Conservation (phyloP, 345 rosid genomes). For the Lagerstroemia speciosa region DNA sequence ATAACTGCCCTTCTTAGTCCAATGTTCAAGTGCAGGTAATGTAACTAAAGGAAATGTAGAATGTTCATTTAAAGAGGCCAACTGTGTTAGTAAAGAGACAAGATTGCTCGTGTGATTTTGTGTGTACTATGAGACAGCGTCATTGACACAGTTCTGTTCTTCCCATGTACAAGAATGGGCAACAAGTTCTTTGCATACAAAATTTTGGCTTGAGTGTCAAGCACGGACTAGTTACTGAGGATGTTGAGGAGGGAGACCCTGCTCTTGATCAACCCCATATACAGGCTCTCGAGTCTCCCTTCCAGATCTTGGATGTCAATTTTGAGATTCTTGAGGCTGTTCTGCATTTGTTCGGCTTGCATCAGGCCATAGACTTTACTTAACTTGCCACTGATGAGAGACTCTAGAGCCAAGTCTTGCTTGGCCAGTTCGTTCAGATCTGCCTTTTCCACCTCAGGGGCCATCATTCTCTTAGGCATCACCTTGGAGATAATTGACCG, state of each 20-base stretch:
- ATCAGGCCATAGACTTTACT: not conserved
- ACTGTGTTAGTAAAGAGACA: not conserved
- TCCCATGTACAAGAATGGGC: not conserved
- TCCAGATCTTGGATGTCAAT: constrained; percentile 31
- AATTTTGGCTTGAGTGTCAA: not conserved
- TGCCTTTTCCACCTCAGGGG: not conserved
- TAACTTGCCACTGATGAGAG: not conserved
- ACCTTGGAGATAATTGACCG: too few species aligned
- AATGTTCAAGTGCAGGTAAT: too few species aligned
- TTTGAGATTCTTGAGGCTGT: not conserved
- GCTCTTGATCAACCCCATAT: constrained; percentile 31
- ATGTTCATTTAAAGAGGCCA: not conserved
- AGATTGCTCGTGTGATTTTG: not conserved
- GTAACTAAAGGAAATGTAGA: too few species aligned
- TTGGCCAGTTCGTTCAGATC: constrained; percentile 19
- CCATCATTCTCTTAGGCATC: too few species aligned
- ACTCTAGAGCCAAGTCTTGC: constrained; percentile 11
- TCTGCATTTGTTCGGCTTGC: not conserved
- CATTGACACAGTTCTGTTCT: too few species aligned
- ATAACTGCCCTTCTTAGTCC: too few species aligned
- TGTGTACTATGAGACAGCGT: too few species aligned
- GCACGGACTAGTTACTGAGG: constrained; percentile 5
- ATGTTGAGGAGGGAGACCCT: constrained; percentile 40
- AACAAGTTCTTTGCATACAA: not conserved
- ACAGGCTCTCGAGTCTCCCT: constrained; percentile 27